phyloP scores from a whole-genome alignment of 139 green algal species.

The Nannochloris sp. region DNA sequence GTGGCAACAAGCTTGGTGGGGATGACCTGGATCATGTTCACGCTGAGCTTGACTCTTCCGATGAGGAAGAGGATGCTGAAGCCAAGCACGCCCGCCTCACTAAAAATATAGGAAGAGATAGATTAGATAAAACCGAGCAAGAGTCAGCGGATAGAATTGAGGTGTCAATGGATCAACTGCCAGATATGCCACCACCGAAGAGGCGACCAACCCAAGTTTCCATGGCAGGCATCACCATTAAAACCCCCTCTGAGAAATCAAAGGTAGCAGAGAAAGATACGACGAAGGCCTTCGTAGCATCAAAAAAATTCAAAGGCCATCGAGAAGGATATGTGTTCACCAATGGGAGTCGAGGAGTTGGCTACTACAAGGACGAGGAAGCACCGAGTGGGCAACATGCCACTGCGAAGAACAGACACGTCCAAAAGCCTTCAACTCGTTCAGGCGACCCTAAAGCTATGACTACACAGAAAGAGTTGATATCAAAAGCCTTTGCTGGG shows the following conservation, averaged over 20 bases:
- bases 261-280: not conserved
- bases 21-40: slow-evolving; percentile 37
- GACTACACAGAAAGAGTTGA: slow-evolving; percentile 41
- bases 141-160: no score
- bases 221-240: not conserved
- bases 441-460: not conserved
- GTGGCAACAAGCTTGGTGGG: not conserved
- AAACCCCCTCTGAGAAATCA: not conserved
- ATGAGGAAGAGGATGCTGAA: slow-evolving; percentile 45
- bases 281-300: slow-evolving; percentile 11
- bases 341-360: slow-evolving; percentile 44
- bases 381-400: not conserved
- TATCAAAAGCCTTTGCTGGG: slow-evolving; percentile 65
- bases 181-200: not conserved
- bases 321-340: slow-evolving; percentile 49
- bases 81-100: slow-evolving; percentile 25
- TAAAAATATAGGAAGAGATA: not conserved
- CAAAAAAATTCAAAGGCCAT: slow-evolving; percentile 38
- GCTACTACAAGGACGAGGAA: slow-evolving; percentile 51
- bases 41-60: slow-evolving; percentile 34
- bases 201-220: not conserved
- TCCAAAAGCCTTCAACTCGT: not conserved
- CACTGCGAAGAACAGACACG: slow-evolving; percentile 7
- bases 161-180: not conserved
- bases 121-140: not conserved